These are phyloP conservation scores for Nakazawaea laoshanensis DNA, from an alignment of 805 yeast species.

Conservation along the genomic window DNA sequence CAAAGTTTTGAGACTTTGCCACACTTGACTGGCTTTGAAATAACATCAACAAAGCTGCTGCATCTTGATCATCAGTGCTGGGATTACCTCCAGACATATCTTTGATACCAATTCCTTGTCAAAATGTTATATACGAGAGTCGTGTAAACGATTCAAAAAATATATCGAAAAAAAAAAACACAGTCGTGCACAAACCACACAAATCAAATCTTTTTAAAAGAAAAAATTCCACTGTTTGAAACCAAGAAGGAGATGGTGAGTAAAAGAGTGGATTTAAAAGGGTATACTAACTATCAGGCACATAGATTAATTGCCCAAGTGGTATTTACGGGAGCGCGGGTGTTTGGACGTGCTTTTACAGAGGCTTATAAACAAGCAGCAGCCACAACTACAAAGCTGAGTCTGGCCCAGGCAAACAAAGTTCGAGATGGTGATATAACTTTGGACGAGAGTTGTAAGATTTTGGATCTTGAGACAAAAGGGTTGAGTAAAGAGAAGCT, in stretches of 20 bases:
- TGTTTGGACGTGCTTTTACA: constrained; percentile 92
- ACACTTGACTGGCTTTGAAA: constrained; percentile 22
- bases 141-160: too few species aligned
- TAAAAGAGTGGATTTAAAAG: neutral
- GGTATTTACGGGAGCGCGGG: constrained; percentile 88
- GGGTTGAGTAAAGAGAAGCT: constrained; percentile 49
- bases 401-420: constrained; percentile 37
- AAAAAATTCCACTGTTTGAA: too few species aligned
- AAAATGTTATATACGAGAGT: too few species aligned
- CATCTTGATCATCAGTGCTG: constrained; percentile 21
- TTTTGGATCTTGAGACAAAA: constrained; percentile 66
- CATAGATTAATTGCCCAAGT: constrained; percentile 88
- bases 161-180: too few species aligned
- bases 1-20: constrained; percentile 1
- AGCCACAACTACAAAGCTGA: constrained; percentile 75
- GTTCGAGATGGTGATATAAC: constrained; percentile 70
- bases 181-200: too few species aligned
- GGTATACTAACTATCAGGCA: constrained; percentile 42
- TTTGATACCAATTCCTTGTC: neutral
- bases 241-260: constrained; percentile 2
- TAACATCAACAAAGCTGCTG: constrained; percentile 30
- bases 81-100: neutral
- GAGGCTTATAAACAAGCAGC: constrained; percentile 97
- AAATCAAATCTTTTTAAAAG: neutral
- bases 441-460: constrained; percentile 85